Conservation (phyloP, 1,284 basidiomycete species). For the Malassezia globosa region DNA sequence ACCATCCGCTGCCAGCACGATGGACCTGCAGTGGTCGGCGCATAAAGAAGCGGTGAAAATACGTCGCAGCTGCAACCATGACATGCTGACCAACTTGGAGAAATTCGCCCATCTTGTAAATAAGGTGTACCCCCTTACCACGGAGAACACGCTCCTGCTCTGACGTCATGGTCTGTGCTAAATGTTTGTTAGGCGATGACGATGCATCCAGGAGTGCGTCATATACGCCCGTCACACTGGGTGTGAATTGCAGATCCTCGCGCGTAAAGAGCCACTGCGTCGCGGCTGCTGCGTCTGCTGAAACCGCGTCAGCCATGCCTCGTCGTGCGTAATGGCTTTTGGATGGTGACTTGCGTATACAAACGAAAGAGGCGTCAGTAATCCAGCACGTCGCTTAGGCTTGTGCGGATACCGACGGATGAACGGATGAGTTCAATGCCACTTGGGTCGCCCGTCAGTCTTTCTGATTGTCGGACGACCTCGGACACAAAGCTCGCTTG, state of each 20-base stretch:
- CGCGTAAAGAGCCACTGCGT: constrained; percentile 15
- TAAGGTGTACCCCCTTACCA: constrained; percentile 30
- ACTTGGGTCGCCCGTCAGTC: too few species aligned
- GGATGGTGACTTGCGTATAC: too few species aligned
- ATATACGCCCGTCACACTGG: constrained; percentile 8
- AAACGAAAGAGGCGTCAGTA: too few species aligned
- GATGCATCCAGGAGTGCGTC: neutral
- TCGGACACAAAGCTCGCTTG: too few species aligned
- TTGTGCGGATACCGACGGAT: too few species aligned
- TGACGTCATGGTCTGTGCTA: constrained; percentile 12
- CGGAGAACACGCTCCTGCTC: constrained; percentile 29
- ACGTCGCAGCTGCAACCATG: constrained; percentile 58
- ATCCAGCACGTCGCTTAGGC: too few species aligned
- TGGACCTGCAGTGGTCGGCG: constrained; percentile 54
- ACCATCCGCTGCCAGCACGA: constrained; percentile 57
- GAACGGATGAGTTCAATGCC: too few species aligned
- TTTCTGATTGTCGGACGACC: too few species aligned
- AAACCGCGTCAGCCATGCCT: too few species aligned
- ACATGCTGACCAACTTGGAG: constrained; percentile 37
- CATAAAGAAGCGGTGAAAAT: constrained; percentile 92
- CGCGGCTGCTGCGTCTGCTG: too few species aligned
- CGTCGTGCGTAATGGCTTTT: neutral
- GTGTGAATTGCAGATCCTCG: constrained; percentile 11
- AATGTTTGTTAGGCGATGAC: neutral
- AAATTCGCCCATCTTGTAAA: constrained; percentile 39